Conservation (phyloP, 2,329 filamentous ascomycete genomes). For the Botryotinia narcissicola region DNA sequence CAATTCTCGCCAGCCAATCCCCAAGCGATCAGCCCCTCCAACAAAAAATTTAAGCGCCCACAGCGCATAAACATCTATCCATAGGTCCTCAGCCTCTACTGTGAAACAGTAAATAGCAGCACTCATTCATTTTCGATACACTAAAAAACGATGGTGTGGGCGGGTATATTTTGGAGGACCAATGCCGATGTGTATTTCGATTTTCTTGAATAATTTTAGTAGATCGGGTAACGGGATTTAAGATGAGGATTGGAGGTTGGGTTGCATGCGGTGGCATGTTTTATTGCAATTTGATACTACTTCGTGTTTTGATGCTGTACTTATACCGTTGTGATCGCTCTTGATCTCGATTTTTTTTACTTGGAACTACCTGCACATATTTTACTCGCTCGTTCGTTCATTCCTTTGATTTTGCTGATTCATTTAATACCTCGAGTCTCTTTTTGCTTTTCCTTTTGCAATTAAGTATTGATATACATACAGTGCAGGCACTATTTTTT, state of each 20-base stretch:
- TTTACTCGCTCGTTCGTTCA: background rate
- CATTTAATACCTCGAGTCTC: background rate
- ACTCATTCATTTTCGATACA: background rate
- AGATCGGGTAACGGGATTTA: background rate
- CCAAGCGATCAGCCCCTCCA: background rate
- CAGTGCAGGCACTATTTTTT: constrained; percentile 14
- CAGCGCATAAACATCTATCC: background rate
- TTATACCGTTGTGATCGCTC: constrained; percentile 7
- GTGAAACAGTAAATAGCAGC: background rate
- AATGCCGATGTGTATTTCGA: background rate
- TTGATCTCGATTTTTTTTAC: background rate
- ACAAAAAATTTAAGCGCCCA: constrained; percentile 2
- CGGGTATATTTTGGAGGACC: background rate
- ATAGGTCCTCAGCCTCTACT: background rate
- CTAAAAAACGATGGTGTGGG: background rate
- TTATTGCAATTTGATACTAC: background rate
- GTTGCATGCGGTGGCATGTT: constrained; percentile 1
- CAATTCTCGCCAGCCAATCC: background rate
- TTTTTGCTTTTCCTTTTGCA: background rate
- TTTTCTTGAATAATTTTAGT: background rate
- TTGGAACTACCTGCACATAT: background rate
- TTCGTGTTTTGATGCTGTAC: background rate
- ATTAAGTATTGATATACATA: background rate
- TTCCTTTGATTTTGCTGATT: background rate
- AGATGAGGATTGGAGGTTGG: background rate